Evolutionary conservation across 139 green algal genomes (phyloP).

Genomic region (Chlamydomonas asymmetrica): DNA sequence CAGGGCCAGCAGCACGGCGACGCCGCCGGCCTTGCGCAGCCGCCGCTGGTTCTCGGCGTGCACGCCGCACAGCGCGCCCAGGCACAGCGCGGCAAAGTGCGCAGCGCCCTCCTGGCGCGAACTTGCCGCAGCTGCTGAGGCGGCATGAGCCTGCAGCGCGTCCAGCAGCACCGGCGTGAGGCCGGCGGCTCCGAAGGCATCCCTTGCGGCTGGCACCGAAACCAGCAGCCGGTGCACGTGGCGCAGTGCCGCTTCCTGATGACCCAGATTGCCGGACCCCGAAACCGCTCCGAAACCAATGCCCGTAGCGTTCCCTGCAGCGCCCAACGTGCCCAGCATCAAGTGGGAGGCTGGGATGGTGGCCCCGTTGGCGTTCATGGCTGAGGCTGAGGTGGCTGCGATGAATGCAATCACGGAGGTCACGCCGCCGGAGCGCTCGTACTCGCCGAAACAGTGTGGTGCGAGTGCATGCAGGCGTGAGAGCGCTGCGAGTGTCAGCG

Average conservation of each 20-base stretch:
- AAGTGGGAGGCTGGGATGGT: no score
- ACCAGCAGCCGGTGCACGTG: conserved; percentile 40
- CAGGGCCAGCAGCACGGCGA: conserved; percentile 39
- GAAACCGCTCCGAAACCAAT: no score
- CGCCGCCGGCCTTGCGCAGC: conserved; percentile 32
- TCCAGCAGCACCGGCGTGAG: conserved; percentile 34
- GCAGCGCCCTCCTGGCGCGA: conserved; percentile 5
- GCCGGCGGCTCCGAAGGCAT: conserved; percentile 26
- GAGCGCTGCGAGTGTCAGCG: conserved; percentile 27
- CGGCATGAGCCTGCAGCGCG: conserved; percentile 1
- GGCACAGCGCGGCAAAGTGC: conserved; percentile 36
- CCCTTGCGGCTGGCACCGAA: conserved; percentile 23
- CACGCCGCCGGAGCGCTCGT: conserved; percentile 28
- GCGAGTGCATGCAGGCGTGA: conserved; percentile 27
- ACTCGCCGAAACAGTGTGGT: conserved; percentile 34
- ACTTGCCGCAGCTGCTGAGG: neutral
- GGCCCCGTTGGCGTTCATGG: no score
- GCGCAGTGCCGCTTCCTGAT: conserved; percentile 40
- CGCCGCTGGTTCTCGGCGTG: conserved; percentile 39
- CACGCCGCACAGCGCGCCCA: conserved; percentile 36
- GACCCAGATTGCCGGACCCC: neutral
- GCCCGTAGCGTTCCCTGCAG: conserved; percentile 25
- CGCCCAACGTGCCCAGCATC: no score
- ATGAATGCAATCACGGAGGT: no score
- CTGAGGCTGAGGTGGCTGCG: no score